phyloP scores from a whole-genome alignment of 1,139 yeast species.

The Yamadazyma conglobata region DNA sequence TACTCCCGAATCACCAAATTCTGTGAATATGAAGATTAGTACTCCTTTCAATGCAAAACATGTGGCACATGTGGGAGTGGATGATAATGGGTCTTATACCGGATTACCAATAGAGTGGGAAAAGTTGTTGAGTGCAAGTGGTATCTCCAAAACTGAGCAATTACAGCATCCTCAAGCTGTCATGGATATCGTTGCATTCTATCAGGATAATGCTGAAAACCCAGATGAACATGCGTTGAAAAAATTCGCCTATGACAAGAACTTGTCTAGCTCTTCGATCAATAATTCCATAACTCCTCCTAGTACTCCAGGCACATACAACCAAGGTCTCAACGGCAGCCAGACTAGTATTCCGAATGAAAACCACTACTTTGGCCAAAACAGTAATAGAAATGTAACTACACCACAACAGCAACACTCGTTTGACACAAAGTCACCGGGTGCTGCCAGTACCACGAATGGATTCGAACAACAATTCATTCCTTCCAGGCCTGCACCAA shows the following conservation, averaged over 20 bases:
- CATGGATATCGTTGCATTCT: slow-evolving; percentile 86
- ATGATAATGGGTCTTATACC: slow-evolving; percentile 82
- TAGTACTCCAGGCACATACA: slow-evolving; percentile 18
- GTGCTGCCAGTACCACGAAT: not conserved
- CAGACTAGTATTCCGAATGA: slow-evolving; percentile 3
- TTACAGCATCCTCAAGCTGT: slow-evolving; percentile 92
- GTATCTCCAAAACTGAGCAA: slow-evolving; percentile 81
- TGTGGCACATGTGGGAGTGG: slow-evolving; percentile 90
- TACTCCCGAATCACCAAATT: slow-evolving; percentile 16
- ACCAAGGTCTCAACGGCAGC: not conserved
- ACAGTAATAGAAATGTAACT: slow-evolving; percentile 5
- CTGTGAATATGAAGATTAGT: slow-evolving; percentile 61
- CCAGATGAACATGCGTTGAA: slow-evolving; percentile 73
- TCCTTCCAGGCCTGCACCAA: slow-evolving; percentile 70
- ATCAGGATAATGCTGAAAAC: slow-evolving; percentile 62
- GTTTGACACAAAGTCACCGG: slow-evolving; percentile 6
- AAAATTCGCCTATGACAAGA: slow-evolving; percentile 52
- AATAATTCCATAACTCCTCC: slow-evolving; percentile 27
- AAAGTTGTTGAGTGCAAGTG: slow-evolving; percentile 73
- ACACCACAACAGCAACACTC: slow-evolving; percentile 2
- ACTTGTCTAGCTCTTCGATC: slow-evolving; percentile 20
- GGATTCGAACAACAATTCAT: slow-evolving; percentile 45
- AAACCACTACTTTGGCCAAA: not conserved
- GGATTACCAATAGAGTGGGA: slow-evolving; percentile 96
- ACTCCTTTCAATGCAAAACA: slow-evolving; percentile 90